phyloP scores from a whole-genome alignment of 306 rosid species.

The Citrullus amarus region DNA sequence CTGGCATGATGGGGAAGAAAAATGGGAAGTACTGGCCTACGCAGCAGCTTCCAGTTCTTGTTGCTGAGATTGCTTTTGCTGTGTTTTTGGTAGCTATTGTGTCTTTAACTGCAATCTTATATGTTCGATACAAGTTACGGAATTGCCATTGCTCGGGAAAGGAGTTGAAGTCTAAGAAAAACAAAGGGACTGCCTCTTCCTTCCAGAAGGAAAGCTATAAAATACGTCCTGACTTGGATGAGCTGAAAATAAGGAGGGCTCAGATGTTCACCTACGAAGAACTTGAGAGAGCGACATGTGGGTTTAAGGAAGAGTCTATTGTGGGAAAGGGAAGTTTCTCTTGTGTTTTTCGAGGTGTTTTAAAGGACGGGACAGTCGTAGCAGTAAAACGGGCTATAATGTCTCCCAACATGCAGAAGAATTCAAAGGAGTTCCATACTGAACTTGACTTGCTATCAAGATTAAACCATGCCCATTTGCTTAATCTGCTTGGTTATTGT shows the following conservation, averaged over 20 bases:
- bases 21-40: constrained; percentile 51
- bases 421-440: constrained; percentile 76
- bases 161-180: constrained; percentile 31
- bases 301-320: constrained; percentile 66
- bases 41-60: constrained; percentile 57
- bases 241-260: constrained; percentile 61
- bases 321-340: constrained; percentile 95
- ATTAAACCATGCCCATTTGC: constrained; percentile 81
- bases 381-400: constrained; percentile 78
- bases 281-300: constrained; percentile 57
- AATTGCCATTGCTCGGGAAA: constrained; percentile 44
- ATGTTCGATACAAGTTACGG: constrained; percentile 54
- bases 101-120: constrained; percentile 49
- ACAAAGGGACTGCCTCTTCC: constrained; percentile 23
- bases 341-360: constrained; percentile 62
- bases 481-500: constrained; percentile 75
- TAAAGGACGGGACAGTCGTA: constrained; percentile 71
- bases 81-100: constrained; percentile 52
- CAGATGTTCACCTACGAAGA: constrained; percentile 72
- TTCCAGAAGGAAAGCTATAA: constrained; percentile 39
- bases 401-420: constrained; percentile 68
- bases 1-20: constrained; percentile 23
- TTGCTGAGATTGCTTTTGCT: constrained; percentile 64
- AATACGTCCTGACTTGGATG: constrained; percentile 57
- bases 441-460: constrained; percentile 80